A percentile compares a stretch with the other conserved stretches of the same genome.
Conservation (phyloP, 805 yeast species). For the Metschnikowia similis region DNA sequence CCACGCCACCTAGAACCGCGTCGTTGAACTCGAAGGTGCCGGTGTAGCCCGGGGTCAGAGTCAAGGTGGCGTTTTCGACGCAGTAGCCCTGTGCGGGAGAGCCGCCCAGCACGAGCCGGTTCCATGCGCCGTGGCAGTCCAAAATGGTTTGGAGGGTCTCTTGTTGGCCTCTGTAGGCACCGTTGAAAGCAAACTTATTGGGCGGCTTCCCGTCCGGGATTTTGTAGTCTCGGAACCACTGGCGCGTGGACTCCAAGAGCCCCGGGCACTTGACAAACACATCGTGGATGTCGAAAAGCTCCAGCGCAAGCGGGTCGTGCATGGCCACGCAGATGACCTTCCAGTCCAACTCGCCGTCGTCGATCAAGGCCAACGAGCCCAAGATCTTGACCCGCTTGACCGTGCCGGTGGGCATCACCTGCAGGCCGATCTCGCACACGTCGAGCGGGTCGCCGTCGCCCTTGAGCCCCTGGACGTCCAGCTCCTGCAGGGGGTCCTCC, state of each 20-base stretch:
- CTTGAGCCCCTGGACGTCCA: constrained; percentile 40
- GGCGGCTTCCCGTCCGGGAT: constrained; percentile 97
- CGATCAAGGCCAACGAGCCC: constrained; percentile 92
- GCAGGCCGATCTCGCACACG: constrained; percentile 84
- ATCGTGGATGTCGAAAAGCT: constrained; percentile 86
- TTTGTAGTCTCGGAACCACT: constrained; percentile 98
- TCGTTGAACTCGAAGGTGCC: constrained; percentile 11
- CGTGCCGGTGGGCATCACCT: constrained; percentile 62
- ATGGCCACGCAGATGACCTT: constrained; percentile 82
- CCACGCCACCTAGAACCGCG: constrained; percentile 8
- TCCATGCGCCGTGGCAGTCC: constrained; percentile 86
- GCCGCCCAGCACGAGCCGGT: constrained; percentile 63
- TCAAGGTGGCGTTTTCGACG: constrained; percentile 9
- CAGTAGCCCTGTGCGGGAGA: constrained; percentile 21
- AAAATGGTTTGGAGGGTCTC: constrained; percentile 81
- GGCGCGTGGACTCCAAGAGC: constrained; percentile 85
- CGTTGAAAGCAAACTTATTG: constrained; percentile 95
- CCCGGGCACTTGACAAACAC: constrained; percentile 90
- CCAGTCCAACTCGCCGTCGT: constrained; percentile 90
- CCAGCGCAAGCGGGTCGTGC: constrained; percentile 82
- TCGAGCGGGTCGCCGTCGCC: constrained; percentile 98
- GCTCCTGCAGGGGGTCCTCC: constrained; percentile 66
- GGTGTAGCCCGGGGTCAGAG: constrained; percentile 8
- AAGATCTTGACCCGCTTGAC: constrained; percentile 86
- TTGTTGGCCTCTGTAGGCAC: constrained; percentile 81